Evolutionary conservation across 2,329 filamentous ascomycete species (phyloP).

Genomic region (Leptoxyphium fumago): DNA sequence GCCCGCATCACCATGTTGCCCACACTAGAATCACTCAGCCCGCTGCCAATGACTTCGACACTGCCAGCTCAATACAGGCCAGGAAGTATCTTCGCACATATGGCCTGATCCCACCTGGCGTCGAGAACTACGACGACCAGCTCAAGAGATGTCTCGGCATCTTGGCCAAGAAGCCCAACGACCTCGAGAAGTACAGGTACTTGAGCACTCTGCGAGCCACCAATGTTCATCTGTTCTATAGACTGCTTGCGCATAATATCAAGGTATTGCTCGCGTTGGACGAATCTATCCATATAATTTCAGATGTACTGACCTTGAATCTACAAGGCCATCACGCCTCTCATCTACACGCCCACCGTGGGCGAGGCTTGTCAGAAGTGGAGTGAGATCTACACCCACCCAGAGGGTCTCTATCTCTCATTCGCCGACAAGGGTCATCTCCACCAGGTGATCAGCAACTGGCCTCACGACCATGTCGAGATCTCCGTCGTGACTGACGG

Average conservation of each 20-base stretch:
- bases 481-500: conserved; percentile 97
- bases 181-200: conserved; percentile 72
- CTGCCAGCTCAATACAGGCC: conserved; percentile 33
- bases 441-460: conserved; percentile 76
- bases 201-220: conserved; percentile 59
- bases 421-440: conserved; percentile 89
- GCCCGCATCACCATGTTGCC: not conserved
- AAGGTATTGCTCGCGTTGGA: conserved; percentile 25
- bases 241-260: conserved; percentile 61
- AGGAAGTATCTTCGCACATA: conserved; percentile 38
- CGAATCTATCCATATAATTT: no score
- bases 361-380: conserved; percentile 94
- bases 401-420: conserved; percentile 91
- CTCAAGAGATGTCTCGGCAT: conserved; percentile 50
- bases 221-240: conserved; percentile 72
- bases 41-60: conserved; percentile 29
- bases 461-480: conserved; percentile 73
- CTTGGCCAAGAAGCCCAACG: conserved; percentile 47
- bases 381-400: conserved; percentile 87
- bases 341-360: conserved; percentile 81
- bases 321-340: conserved; percentile 56
- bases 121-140: conserved; percentile 37
- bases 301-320: not conserved
- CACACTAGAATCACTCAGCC: not conserved
- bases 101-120: conserved; percentile 35